Evolutionary conservation across 441 rosid genomes (phyloP).

Genomic region (Populus trichocarpa): DNA sequence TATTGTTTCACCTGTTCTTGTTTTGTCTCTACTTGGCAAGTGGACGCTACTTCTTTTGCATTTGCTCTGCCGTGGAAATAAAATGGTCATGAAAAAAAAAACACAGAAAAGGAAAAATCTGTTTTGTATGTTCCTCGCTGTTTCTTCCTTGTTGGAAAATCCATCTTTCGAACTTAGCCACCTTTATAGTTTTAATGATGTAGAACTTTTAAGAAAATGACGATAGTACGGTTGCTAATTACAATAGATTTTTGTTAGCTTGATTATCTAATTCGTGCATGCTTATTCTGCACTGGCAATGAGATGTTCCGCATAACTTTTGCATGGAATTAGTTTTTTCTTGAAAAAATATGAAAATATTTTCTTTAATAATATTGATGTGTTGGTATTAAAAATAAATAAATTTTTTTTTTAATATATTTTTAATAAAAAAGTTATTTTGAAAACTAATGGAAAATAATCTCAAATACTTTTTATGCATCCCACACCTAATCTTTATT

Average conservation of each 20-base stretch:
- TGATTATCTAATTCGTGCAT: background rate
- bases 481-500: no score
- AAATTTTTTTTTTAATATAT: no score
- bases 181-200: background rate
- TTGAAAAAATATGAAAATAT: no score
- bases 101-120: background rate
- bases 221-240: no score
- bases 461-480: no score
- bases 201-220: background rate
- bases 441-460: no score
- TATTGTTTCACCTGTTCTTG: background rate
- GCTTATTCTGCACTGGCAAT: background rate
- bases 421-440: no score
- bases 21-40: slow-evolving; percentile 10
- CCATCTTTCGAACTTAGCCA: background rate
- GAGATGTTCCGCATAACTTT: no score
- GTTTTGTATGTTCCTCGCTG: background rate
- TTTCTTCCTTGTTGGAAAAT: background rate
- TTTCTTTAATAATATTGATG: no score
- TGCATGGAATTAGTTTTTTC: no score
- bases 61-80: background rate
- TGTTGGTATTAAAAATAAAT: no score
- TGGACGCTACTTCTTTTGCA: background rate
- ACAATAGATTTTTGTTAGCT: no score
- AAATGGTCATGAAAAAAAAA: background rate